Base-by-base conservation (phyloP, 2,329 filamentous ascomycete species). In the Diaporthe humulicola region DNA sequence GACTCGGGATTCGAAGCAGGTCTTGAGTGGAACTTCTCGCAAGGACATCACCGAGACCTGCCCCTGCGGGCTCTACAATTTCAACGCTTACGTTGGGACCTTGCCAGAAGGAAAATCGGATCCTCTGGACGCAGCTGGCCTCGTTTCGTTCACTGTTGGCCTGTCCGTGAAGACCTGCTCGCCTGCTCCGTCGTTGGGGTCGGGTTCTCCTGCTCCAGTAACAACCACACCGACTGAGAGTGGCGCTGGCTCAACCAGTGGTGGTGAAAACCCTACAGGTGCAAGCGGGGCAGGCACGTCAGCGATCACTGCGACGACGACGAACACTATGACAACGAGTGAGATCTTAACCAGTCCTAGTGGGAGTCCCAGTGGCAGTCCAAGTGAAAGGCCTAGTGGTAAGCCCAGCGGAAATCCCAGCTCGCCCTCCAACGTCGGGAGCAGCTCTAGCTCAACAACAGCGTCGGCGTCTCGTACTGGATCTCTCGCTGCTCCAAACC, bases 31-130 rank as follows among this genome's bases (percentile, higher is more conserved):
- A 8, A 87, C 85, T 1, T 87, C 88, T 12, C 79, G 86, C 25
- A 88, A 87, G 81, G 85, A 89, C 54, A 86, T 91, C 52, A 81
- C 83, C 1, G 82, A 87, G 57, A 81, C 81, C 12, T 91, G 89
- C 79, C 80, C 85, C 22, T 90, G 87, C 73, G 87, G 88, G 12
- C 83, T 90, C 70, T 90, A 90, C 82, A 90, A 90, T 81, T 90
- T 87, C 83, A 90, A 90, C 73, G 85, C 88, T 17, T 90, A 88
- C 75, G 87, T 89, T 0, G 88, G 88, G n/a, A 87, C 84, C 3
- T 80, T 90, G 6, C 88, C 88, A 7, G 81, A 80, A 1, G 80
- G 82, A 19, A 54, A 77, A 10, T 77, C 79, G 14, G 85, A 86
- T 70, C 77, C 81, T 70, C 82, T 87, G 5, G 80, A 80, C 64